Conservation (phyloP, 768 basidiomycete species). For the Russula compacta region DNA sequence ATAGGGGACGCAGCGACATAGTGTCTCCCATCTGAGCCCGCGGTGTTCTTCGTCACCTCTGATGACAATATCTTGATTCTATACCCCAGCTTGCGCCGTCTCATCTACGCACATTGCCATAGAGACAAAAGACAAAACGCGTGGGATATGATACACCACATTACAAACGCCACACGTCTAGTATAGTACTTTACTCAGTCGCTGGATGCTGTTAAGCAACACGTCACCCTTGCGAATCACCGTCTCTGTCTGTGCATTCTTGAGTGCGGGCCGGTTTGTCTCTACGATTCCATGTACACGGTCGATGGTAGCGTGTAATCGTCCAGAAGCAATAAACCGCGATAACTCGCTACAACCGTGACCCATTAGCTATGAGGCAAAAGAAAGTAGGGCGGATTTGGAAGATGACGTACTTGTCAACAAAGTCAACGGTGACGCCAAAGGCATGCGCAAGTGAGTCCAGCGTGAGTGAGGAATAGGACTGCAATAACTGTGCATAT, state of each 20-base stretch:
- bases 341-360: conserved; percentile 63
- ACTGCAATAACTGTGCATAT: conserved; percentile 86
- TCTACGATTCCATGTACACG: conserved; percentile 92
- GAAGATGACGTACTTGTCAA: conserved; percentile 61
- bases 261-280: conserved; percentile 67
- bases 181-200: conserved; percentile 82
- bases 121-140: not conserved
- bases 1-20: conserved; percentile 16
- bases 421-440: conserved; percentile 79
- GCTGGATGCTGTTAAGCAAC: conserved; percentile 76
- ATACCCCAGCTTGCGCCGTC: not conserved
- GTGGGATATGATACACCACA: conserved; percentile 5
- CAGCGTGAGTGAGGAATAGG: conserved; percentile 81
- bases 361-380: not conserved
- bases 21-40: not conserved
- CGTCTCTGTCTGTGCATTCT: conserved; percentile 85
- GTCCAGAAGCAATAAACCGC: conserved; percentile 79
- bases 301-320: conserved; percentile 85
- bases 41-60: not conserved
- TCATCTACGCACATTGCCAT: not conserved
- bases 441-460: conserved; percentile 81
- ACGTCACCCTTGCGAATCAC: conserved; percentile 92
- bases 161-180: conserved; percentile 21
- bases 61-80: not conserved
- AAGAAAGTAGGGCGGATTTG: not conserved